Conservation (phyloP, 2,329 filamentous ascomycete genomes). For the Calonectria pseudoturangicola region DNA sequence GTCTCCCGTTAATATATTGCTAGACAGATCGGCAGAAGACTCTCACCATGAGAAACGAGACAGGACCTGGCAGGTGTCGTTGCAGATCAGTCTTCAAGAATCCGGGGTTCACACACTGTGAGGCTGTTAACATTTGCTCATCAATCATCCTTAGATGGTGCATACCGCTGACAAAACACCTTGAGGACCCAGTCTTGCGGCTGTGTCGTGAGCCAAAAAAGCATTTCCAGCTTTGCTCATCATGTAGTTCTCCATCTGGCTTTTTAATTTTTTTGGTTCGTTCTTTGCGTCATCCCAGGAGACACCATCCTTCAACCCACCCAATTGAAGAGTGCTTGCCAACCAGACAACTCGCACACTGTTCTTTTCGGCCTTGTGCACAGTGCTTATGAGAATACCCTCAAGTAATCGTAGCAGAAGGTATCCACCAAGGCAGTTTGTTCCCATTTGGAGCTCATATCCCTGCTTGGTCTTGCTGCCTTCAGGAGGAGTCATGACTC, state of each 20-base stretch:
- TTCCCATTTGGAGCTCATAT: slow-evolving; percentile 48
- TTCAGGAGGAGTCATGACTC: slow-evolving; percentile 46
- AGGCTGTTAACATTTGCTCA: slow-evolving; percentile 15
- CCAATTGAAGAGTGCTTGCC: slow-evolving; percentile 46
- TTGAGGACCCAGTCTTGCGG: slow-evolving; percentile 35
- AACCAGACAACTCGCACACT: slow-evolving; percentile 45
- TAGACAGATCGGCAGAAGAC: neutral
- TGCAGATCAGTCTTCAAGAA: slow-evolving; percentile 49
- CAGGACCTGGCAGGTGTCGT: slow-evolving; percentile 43
- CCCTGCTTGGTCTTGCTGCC: slow-evolving; percentile 44
- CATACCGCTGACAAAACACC: slow-evolving; percentile 45
- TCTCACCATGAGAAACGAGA: slow-evolving; percentile 47
- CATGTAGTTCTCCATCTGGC: slow-evolving; percentile 50
- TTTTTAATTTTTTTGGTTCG: slow-evolving; percentile 41
- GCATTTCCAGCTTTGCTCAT: slow-evolving; percentile 48
- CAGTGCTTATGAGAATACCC: slow-evolving; percentile 32
- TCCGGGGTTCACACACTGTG: slow-evolving; percentile 46
- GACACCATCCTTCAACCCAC: slow-evolving; percentile 44
- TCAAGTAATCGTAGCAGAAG: slow-evolving; percentile 40
- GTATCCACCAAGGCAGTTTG: slow-evolving; percentile 48
- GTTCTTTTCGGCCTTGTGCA: slow-evolving; percentile 26
- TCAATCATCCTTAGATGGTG: neutral
- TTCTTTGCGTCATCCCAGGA: slow-evolving; percentile 41
- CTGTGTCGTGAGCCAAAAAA: slow-evolving; percentile 42
- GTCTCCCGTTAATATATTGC: neutral